Evolutionary conservation across 495 filamentous ascomycete genomes (phyloP), one percentile per base, ranked within the genome.

Genomic region (Gamarada debralockiae): DNA sequence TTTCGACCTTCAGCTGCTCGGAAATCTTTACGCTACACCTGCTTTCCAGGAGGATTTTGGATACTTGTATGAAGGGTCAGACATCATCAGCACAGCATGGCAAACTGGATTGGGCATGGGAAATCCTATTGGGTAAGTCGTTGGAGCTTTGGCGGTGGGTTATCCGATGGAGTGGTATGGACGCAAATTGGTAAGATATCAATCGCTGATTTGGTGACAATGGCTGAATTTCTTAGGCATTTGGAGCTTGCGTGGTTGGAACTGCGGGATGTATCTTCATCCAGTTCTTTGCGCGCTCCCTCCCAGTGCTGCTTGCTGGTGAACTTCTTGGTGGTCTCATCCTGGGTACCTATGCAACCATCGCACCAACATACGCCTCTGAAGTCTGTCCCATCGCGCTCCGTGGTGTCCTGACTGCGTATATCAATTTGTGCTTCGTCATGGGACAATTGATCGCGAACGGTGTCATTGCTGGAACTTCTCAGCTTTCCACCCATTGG

Each of bases 51-150:
- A 55, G 27, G 55, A 59, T 31, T 67, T 59, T 36, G 64, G 64
- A 33, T 63, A 70, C 55, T 14, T 51, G 4, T 45, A 15, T 20
- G 37, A 48, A 15, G 55, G 39, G 2, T 23, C 18, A 15, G 68
- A 84, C 13, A n/a, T n/a, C n/a, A n/a, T n/a, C n/a, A n/a, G n/a
- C n/a, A 84, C 86, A 14, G 63, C 82, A 55, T 92, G 87, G 87
- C 86, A 90, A 70, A 71, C 86, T 9, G 86, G 83, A 46, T 23
- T 60, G 18, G 40, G 36, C 1, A 53, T 53, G 37, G 58, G 53
- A 17, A 49, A 50, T 45, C 55, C 42, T 3, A 44, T 60, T 23
- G 58, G 58, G 7, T 38, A 52, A n/a, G 48, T 77, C 14, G 62
- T 77, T 52, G 72, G 72, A 20, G 65, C 61, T 14, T 55, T 78